phyloP scores from a whole-genome alignment of 2,329 filamentous ascomycete species.

The Neofusicoccum cordaticola region DNA sequence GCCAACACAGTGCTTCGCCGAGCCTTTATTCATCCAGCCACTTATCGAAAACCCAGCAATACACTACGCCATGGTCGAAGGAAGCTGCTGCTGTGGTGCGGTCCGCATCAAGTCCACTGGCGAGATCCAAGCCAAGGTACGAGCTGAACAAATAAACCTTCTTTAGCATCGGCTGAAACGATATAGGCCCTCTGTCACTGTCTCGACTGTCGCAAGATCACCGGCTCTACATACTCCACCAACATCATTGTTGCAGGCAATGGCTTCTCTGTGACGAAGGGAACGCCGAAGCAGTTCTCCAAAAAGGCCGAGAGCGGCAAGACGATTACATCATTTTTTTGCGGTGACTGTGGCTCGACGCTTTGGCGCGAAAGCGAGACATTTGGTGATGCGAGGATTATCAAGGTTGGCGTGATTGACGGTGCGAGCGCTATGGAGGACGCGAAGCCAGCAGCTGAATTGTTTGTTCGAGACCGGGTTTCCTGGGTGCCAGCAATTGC shows the following conservation, averaged over 20 bases:
- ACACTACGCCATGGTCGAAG: constrained; percentile 32
- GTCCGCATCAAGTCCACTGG: constrained; percentile 48
- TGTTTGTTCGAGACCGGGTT: constrained; percentile 37
- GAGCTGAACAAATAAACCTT: background rate
- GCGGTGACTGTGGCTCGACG: constrained; percentile 7
- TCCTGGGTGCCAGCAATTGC: constrained; percentile 36
- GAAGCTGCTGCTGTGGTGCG: constrained; percentile 52
- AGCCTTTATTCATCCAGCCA: background rate
- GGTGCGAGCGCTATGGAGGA: constrained; percentile 22
- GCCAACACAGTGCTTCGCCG: background rate
- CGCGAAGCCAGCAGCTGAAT: constrained; percentile 36
- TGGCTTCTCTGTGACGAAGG: constrained; percentile 46
- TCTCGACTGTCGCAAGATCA: constrained; percentile 57
- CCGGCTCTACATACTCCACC: constrained; percentile 52
- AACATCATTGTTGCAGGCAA: constrained; percentile 46
- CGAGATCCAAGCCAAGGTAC: constrained; percentile 34
- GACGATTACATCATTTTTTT: constrained; percentile 56
- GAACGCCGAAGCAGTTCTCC: constrained; percentile 50
- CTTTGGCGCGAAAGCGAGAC: background rate
- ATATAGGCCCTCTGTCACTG: constrained; percentile 44
- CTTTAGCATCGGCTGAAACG: background rate
- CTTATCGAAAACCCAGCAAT: background rate
- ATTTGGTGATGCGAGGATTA: background rate
- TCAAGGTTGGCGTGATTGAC: constrained; percentile 10
- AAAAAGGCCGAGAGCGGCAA: constrained; percentile 55